Evolutionary conservation across 2,329 filamentous ascomycete genomes (phyloP).

Genomic region (Aspergillus candidus): DNA sequence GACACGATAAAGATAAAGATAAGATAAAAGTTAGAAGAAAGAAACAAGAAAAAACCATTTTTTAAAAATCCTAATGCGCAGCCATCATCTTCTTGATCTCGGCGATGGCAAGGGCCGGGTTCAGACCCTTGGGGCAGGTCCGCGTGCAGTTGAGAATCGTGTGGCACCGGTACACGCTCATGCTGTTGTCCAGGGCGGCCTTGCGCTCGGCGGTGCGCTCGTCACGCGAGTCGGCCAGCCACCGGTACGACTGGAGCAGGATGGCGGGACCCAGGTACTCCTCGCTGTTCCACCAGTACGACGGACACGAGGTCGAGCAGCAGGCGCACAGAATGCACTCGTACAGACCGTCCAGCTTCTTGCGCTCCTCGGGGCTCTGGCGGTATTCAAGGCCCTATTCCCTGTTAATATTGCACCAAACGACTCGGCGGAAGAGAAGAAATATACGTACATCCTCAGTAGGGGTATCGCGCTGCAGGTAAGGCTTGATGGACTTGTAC

Average conservation of each 20-base stretch:
- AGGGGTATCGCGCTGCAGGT: slow-evolving; percentile 84
- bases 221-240: slow-evolving; percentile 92
- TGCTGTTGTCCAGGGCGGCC: slow-evolving; percentile 91
- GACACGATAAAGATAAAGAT: background rate
- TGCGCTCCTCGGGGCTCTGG: slow-evolving; percentile 84
- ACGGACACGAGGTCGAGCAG: slow-evolving; percentile 98
- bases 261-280: slow-evolving; percentile 97
- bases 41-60: slow-evolving; percentile 3
- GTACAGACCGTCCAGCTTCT: slow-evolving; percentile 96
- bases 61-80: slow-evolving; percentile 18
- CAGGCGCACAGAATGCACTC: slow-evolving; percentile 99
- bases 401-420: slow-evolving; percentile 2
- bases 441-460: slow-evolving; percentile 66
- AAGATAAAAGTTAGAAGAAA: slow-evolving; percentile 13
- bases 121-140: slow-evolving; percentile 96
- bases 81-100: slow-evolving; percentile 99
- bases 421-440: background rate
- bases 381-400: slow-evolving; percentile 80
- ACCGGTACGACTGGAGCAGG: slow-evolving; percentile 94
- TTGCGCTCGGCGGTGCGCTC: slow-evolving; percentile 83
- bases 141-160: slow-evolving; percentile 98
- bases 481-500: slow-evolving; percentile 99
- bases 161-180: slow-evolving; percentile 98
- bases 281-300: slow-evolving; percentile 99
- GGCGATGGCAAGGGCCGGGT: slow-evolving; percentile 89